Conservation (phyloP, 2,329 filamentous ascomycete species). For the Macrophomina phaseolina region DNA sequence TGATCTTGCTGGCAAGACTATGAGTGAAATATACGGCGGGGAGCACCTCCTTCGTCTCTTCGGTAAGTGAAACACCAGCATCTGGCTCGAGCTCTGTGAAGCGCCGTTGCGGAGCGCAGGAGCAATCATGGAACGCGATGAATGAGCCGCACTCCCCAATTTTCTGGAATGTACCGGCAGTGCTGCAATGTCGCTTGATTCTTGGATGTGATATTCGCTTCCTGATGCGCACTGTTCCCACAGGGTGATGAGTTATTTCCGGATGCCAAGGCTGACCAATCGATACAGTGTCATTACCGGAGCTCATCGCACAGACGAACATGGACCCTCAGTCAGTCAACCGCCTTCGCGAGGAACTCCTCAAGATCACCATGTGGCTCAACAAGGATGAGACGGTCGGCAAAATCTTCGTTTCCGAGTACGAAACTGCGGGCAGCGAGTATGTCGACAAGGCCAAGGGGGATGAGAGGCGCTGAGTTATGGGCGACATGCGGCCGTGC, state of each 20-base stretch:
- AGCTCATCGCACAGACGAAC: slow-evolving; percentile 95
- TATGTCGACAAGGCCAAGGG: slow-evolving; percentile 71
- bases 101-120: background rate
- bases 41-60: slow-evolving; percentile 91
- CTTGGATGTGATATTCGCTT: slow-evolving; percentile 6
- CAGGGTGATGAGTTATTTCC: slow-evolving; percentile 13
- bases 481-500: background rate
- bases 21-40: slow-evolving; percentile 85
- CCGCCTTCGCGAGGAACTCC: slow-evolving; percentile 85
- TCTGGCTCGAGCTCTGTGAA: background rate
- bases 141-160: background rate
- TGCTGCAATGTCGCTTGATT: slow-evolving; percentile 9
- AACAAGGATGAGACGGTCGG: slow-evolving; percentile 68
- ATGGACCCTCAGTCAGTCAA: slow-evolving; percentile 94
- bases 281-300: slow-evolving; percentile 74
- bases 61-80: slow-evolving; percentile 61
- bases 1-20: slow-evolving; percentile 70
- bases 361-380: slow-evolving; percentile 85
- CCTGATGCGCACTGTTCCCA: slow-evolving; percentile 1
- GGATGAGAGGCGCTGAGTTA: slow-evolving; percentile 24
- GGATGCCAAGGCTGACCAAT: slow-evolving; percentile 15
- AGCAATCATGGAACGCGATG: background rate
- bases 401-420: slow-evolving; percentile 78
- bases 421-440: slow-evolving; percentile 73
- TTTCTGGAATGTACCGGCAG: background rate